Evolutionary conservation across 345 rosid genomes (phyloP).

Genomic region (Angophora floribunda): DNA sequence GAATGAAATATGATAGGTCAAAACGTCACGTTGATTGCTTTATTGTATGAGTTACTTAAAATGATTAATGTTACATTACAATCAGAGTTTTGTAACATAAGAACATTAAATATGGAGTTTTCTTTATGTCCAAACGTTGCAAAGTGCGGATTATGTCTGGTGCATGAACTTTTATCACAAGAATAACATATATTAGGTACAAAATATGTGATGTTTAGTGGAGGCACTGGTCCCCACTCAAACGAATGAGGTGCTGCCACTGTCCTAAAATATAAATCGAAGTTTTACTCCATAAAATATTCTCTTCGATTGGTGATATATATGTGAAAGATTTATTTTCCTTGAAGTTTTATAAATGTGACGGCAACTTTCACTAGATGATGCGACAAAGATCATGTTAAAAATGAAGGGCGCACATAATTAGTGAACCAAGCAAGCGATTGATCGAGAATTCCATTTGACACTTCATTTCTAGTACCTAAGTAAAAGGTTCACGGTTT

Average conservation of each 20-base stretch:
- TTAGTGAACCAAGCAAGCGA: not conserved
- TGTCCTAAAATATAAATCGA: not conserved
- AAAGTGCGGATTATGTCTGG: not conserved
- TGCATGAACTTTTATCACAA: not conserved
- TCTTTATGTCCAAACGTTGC: not conserved
- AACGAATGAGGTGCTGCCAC: not conserved
- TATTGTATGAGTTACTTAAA: not conserved
- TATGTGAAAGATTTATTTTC: not conserved
- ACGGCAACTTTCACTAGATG: too few relatives aligned
- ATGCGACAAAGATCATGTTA: not conserved
- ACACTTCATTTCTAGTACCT: not conserved
- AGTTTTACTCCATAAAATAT: not conserved
- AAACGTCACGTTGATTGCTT: not conserved
- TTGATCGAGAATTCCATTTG: too few relatives aligned
- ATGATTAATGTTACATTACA: not conserved
- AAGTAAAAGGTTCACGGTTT: not conserved
- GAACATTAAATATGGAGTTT: not conserved
- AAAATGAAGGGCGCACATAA: not conserved
- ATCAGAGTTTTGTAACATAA: not conserved
- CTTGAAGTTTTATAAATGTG: not conserved
- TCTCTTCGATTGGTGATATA: not conserved
- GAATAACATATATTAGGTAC: not conserved
- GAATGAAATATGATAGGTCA: not conserved
- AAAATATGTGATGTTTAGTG: not conserved
- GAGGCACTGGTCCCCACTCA: not conserved